Evolutionary conservation across 306 rosid genomes (phyloP).

Genomic region (Vigna mungo): DNA sequence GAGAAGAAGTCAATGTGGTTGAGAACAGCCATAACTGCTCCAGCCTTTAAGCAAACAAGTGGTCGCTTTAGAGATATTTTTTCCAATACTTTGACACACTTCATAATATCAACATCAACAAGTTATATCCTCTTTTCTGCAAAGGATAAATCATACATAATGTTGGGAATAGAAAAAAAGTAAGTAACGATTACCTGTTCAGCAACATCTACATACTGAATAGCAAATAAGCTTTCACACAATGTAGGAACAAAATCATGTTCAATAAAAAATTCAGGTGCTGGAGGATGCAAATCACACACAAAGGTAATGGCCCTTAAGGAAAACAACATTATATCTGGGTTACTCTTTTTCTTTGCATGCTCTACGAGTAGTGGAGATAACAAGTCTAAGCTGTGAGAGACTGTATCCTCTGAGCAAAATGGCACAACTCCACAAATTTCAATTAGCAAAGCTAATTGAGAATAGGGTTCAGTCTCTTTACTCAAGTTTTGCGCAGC

Average conservation of each 20-base stretch:
- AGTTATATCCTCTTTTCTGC: slow-evolving; percentile 31
- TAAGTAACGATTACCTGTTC: slow-evolving; percentile 73
- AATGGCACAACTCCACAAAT: slow-evolving; percentile 88
- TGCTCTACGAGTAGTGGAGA: slow-evolving; percentile 76
- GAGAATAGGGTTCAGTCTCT: slow-evolving; percentile 74
- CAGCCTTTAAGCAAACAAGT: slow-evolving; percentile 87
- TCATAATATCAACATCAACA: slow-evolving; percentile 40
- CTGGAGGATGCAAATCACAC: slow-evolving; percentile 82
- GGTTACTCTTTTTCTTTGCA: slow-evolving; percentile 72
- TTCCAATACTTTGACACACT: slow-evolving; percentile 98
- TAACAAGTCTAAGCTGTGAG: slow-evolving; percentile 68
- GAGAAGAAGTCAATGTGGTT: slow-evolving; percentile 90
- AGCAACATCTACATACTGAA: slow-evolving; percentile 92
- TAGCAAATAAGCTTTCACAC: slow-evolving; percentile 78
- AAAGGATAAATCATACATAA: neutral
- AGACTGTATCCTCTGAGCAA: slow-evolving; percentile 83
- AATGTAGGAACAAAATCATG: slow-evolving; percentile 83
- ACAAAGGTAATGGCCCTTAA: slow-evolving; percentile 92
- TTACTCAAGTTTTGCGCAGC: slow-evolving; percentile 69
- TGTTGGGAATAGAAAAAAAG: neutral
- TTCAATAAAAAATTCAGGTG: slow-evolving; percentile 76
- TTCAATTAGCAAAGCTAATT: slow-evolving; percentile 71
- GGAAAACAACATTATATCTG: slow-evolving; percentile 79
- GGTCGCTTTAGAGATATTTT: slow-evolving; percentile 96
- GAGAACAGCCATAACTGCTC: slow-evolving; percentile 92